Base-by-base conservation (phyloP, 371 early-diverging fungal species). In the Basidiobolus meristosporus region DNA sequence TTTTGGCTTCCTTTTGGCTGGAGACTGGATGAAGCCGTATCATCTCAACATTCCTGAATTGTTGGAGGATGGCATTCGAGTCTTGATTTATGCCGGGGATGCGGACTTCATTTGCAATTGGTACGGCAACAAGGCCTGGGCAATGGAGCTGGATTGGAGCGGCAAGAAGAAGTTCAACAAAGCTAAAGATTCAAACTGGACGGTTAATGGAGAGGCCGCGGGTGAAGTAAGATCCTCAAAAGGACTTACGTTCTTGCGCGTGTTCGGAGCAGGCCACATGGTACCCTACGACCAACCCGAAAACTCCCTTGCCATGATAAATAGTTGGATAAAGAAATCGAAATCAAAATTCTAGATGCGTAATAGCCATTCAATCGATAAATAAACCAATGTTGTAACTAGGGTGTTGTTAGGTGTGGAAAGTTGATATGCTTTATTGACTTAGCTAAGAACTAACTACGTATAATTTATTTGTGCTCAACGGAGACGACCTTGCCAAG, bases 101-200 rank as follows among this genome's bases (percentile, higher is more conserved):
- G 78, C 79, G 3, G 83, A 82, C 51, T 81, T 65, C 46, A 80
- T 82, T 38, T 83, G 87, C 65, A 85, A 85, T 57, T 90, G 89
- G 88, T 73, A 82, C 50, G 91, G 91, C 39, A 91, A 88, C 71
- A 84, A 84, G 65, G 90, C 86, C 1, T 91, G 89, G 89, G 60
- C 82, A 6, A 42, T 72, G 29, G 70, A 60, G 16, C 59, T 95
- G 36, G 70, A 72, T 29, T 95, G 96, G 96, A 49, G 58, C 26
- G 88, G 87, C 29, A 56, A 70, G 43, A 45, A 56, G 3, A 75
- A 65, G 20, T 85, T 82, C 57, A 46, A 59, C 23, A 44, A 60
- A 21, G 73, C 74, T 30, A 62, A 73, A 43, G 77, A 78, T 45
- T 48, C 50, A 28, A 51, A 59, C 30, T 78, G 77, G 75, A 40